phyloP scores from a whole-genome alignment of 192 early-diverging fungal species.

The Coemansia sp. region DNA sequence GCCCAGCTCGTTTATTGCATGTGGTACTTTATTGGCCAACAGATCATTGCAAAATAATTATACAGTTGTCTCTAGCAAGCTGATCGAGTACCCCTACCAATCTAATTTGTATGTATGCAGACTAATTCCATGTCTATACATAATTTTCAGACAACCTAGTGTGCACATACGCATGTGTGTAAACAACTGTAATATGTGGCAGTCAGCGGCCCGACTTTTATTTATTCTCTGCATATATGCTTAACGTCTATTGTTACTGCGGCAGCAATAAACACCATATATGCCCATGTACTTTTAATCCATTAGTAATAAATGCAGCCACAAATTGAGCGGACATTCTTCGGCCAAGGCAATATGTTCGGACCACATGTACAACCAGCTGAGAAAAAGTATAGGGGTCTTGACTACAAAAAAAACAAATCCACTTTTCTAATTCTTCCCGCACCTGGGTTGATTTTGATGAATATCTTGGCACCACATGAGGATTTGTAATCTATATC shows the following conservation, averaged over 20 bases:
- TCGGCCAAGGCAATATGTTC: not conserved
- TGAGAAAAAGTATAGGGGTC: not conserved
- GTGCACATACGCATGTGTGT: not conserved
- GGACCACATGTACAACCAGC: not conserved
- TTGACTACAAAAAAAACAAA: not conserved
- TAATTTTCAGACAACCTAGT: not conserved
- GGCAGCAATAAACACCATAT: not conserved
- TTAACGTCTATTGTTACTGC: not conserved
- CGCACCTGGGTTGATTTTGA: not conserved
- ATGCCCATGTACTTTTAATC: not conserved
- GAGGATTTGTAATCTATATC: slow-evolving; percentile 2
- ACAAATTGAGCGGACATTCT: not conserved
- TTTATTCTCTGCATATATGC: not conserved
- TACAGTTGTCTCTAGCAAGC: too few species aligned
- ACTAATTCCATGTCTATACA: not conserved
- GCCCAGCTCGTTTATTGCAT: too few species aligned
- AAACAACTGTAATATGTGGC: not conserved
- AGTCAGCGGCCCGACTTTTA: not conserved
- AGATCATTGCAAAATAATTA: too few species aligned
- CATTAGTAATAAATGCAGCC: slow-evolving; percentile 1
- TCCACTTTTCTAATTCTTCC: too few species aligned
- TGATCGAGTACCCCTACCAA: too few species aligned
- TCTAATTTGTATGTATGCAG: too few species aligned
- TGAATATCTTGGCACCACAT: slow-evolving; percentile 5
- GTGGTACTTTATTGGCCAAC: too few species aligned